Conservation (phyloP, 202 grass and related monocot species). For the Musa balbisiana region DNA sequence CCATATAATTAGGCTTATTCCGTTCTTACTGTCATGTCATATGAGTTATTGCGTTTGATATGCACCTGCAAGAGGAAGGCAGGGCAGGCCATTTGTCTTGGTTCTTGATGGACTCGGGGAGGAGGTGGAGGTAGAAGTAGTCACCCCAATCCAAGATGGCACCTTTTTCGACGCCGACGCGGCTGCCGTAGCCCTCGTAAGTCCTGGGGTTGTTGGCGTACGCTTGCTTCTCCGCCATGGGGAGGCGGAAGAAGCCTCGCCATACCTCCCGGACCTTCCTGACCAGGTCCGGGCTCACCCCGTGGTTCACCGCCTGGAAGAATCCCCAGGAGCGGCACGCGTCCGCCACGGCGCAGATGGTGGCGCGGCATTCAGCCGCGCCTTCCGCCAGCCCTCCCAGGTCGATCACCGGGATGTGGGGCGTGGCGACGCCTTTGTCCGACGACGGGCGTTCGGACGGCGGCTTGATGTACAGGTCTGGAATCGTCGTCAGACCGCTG, state of each 20-base stretch:
- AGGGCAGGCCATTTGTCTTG: constrained; percentile 39
- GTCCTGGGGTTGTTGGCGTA: constrained; percentile 69
- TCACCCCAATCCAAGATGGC: constrained; percentile 87
- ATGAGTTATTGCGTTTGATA: background rate
- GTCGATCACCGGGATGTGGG: constrained; percentile 10
- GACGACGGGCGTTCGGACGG: background rate
- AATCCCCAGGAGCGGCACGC: constrained; percentile 82
- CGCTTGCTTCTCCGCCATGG: constrained; percentile 47
- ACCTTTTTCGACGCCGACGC: constrained; percentile 71
- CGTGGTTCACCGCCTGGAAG: constrained; percentile 93
- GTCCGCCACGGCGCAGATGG: constrained; percentile 29
- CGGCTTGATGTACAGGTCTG: constrained; percentile 13
- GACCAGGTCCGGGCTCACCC: constrained; percentile 58
- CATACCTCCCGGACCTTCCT: constrained; percentile 45
- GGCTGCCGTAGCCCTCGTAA: constrained; percentile 92
- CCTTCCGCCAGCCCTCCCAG: background rate
- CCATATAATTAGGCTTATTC: no score
- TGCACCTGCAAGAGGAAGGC: constrained; percentile 56
- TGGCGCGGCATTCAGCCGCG: background rate
- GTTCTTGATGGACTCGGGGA: constrained; percentile 45
- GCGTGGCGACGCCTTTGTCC: background rate
- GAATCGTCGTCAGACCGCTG: background rate
- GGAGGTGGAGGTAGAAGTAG: constrained; percentile 81
- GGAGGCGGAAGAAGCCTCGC: constrained; percentile 60
- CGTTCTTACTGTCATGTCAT: background rate